Percentiles rank a stretch among this genome's conserved stretches.
phyloP scores from a whole-genome alignment of 805 yeast genomes.

The Metschnikowia drakensbergensis region DNA sequence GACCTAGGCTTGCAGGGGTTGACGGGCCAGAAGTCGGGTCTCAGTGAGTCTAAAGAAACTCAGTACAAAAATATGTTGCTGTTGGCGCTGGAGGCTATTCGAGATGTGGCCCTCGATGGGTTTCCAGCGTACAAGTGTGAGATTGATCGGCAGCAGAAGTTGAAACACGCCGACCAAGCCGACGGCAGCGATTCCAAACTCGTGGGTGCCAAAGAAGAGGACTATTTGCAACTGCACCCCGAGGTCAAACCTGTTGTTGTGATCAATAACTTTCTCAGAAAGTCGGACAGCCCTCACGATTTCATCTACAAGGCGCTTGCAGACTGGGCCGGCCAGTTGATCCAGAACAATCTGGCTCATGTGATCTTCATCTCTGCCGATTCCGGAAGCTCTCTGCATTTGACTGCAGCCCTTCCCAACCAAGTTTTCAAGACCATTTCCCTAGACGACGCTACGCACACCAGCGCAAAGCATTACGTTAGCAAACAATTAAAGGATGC shows the following conservation, averaged over 20 bases:
- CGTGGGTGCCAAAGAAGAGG: constrained; percentile 63
- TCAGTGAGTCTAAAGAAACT: constrained; percentile 76
- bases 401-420: constrained; percentile 75
- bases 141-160: constrained; percentile 19
- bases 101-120: constrained; percentile 48
- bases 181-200: constrained; percentile 20
- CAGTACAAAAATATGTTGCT: constrained; percentile 79
- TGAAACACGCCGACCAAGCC: constrained; percentile 10
- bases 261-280: constrained; percentile 65
- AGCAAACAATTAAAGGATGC: constrained; percentile 44
- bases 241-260: constrained; percentile 83
- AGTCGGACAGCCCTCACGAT: constrained; percentile 47
- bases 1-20: constrained; percentile 87
- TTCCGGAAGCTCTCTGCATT: constrained; percentile 64
- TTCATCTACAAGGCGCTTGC: constrained; percentile 72
- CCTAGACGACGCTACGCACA: constrained; percentile 75
- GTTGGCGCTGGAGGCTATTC: constrained; percentile 67
- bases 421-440: constrained; percentile 76
- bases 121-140: constrained; percentile 27
- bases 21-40: constrained; percentile 91
- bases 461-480: constrained; percentile 69
- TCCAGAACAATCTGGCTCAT: constrained; percentile 79
- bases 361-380: constrained; percentile 87
- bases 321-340: constrained; percentile 82
- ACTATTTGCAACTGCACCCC: constrained; percentile 79